Base-by-base conservation (phyloP, 2,329 filamentous ascomycete species). In the Incumbomyces delicatus region DNA sequence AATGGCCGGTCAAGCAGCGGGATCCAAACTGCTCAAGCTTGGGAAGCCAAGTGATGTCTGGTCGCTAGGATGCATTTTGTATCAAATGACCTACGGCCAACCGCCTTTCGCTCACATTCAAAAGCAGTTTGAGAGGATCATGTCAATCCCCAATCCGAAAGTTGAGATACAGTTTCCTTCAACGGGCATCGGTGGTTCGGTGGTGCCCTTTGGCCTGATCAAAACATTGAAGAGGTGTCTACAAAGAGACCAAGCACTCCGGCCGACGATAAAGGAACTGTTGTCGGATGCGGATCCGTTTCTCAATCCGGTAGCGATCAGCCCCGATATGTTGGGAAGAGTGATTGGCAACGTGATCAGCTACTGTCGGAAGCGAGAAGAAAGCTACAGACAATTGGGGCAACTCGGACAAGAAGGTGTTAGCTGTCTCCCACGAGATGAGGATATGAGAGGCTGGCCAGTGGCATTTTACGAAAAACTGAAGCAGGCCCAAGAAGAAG, bases 11-110 rank as follows among this genome's bases (percentile, higher is more conserved):
- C 57, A 67, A 44, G 66, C 64, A 47, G 61, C 68, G 50, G 69
- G 64, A 41, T 17, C 67, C 44, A 94, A 89, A 63, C 74, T 95
- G 50, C 92, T 95, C 81, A 95, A 95, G 63, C 74, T 98, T 6
- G 94, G 92, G 50, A 96, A 96, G 61, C 87, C 92, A 6, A 92
- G 85, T 56, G 92, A 98, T 63, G 82, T 98, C 14, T 98, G 92
- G 92, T 90, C 85, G 62, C 68, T 98, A 12, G 92, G 92, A 14
- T 98, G 92, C 61, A 96, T 98, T 51, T 72, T 98, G 12, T 98
- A 94, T 68, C 90, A 96, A 63, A 94, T 98, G 85, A 86, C 90
- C 1, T 98, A 98, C 61, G 92, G 92, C n/a, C 76, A 83, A n/a
- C 85, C 87, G 2, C 92, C 92, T 0, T 98, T 98, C 60, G 88